phyloP scores from a whole-genome alignment of 2,329 filamentous ascomycete species.

The Akanthomyces dipterigenus region DNA sequence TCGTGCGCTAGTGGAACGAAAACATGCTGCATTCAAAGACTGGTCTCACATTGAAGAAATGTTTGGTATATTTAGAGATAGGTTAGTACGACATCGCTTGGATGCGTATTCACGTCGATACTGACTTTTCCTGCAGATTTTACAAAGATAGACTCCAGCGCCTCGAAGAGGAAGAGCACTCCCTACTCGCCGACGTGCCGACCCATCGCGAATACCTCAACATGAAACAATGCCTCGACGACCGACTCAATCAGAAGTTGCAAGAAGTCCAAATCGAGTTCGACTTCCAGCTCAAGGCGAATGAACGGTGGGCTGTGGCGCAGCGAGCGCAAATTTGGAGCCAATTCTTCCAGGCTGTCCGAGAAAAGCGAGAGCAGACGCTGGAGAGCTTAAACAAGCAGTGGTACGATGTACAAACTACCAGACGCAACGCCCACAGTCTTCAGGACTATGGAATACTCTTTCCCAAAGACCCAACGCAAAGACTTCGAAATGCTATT shows the following conservation, averaged over 20 bases:
- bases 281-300: constrained; percentile 64
- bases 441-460: constrained; percentile 76
- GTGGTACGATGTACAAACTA: constrained; percentile 88
- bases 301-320: constrained; percentile 69
- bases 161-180: constrained; percentile 64
- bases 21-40: constrained; percentile 72
- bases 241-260: constrained; percentile 73
- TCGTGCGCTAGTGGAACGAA: constrained; percentile 57
- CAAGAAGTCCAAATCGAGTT: constrained; percentile 68
- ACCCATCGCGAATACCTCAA: constrained; percentile 88
- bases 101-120: constrained; percentile 15
- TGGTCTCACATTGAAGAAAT: constrained; percentile 78
- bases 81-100: constrained; percentile 40
- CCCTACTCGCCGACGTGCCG: constrained; percentile 51
- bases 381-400: constrained; percentile 78
- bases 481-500: constrained; percentile 76
- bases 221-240: constrained; percentile 82
- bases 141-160: constrained; percentile 83
- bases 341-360: constrained; percentile 81
- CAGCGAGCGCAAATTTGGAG: constrained; percentile 80
- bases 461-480: constrained; percentile 68
- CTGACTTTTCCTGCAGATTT: constrained; percentile 48
- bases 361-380: constrained; percentile 73
- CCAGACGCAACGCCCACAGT: constrained; percentile 73
- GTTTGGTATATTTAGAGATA: constrained; percentile 78